A percentile compares a stretch with the other conserved stretches of the same genome.
phyloP scores from a whole-genome alignment of 2,329 filamentous ascomycete genomes.

The Venturia carpophila region DNA sequence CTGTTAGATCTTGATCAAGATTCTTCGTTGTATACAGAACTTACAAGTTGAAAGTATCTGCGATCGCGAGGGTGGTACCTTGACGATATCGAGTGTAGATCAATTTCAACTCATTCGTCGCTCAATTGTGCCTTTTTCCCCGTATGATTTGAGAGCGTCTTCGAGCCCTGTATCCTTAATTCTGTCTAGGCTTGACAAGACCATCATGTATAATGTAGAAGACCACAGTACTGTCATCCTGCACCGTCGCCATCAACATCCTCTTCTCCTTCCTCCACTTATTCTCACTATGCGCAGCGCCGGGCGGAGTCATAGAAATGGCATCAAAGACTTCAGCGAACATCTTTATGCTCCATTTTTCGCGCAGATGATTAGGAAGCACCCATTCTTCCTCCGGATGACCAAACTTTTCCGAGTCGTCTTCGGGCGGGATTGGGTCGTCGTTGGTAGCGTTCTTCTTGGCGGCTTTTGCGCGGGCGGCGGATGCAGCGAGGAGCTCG shows the following conservation, averaged over 20 bases:
- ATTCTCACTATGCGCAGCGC: conserved; percentile 26
- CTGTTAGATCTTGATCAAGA: too few relatives aligned
- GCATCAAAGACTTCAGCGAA: conserved; percentile 65
- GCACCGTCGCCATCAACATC: conserved; percentile 64
- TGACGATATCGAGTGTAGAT: too few relatives aligned
- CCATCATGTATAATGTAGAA: conserved; percentile 51
- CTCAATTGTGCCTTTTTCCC: not conserved
- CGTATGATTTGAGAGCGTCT: not conserved
- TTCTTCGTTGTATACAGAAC: too few relatives aligned
- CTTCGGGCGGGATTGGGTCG: conserved; percentile 25
- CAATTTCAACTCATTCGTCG: not conserved
- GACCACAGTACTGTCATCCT: conserved; percentile 74
- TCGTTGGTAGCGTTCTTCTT: conserved; percentile 20
- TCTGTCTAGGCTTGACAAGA: conserved; percentile 20
- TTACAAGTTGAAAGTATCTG: too few relatives aligned
- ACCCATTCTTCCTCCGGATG: conserved; percentile 62
- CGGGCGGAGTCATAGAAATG: conserved; percentile 37
- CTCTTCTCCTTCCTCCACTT: conserved; percentile 51
- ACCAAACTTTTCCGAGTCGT: conserved; percentile 35
- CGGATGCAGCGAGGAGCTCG: conserved; percentile 54
- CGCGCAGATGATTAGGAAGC: conserved; percentile 61
- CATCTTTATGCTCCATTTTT: conserved; percentile 60
- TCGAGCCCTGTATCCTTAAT: conserved; percentile 12
- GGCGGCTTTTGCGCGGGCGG: conserved; percentile 37
- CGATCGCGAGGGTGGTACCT: not conserved